These are phyloP conservation scores for Coccomyxa subellipsoidea DNA, from an alignment of 163 green algal species.

Conservation along the genomic window DNA sequence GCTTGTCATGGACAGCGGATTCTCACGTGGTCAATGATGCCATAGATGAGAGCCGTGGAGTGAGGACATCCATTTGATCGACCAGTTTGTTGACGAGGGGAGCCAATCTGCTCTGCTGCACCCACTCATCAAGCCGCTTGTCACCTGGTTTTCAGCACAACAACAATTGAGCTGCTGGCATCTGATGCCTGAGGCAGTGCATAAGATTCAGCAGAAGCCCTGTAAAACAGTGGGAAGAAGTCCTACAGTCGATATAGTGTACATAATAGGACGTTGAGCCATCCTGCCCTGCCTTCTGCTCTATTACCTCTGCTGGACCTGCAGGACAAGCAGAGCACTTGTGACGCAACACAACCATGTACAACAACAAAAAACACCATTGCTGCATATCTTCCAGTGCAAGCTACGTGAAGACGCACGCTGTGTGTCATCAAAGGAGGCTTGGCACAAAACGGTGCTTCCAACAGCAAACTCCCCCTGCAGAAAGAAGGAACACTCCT, in stretches of 20 bases:
- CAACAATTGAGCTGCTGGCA: not conserved
- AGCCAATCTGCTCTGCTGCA: slow-evolving; percentile 31
- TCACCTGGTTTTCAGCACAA: slow-evolving; percentile 48
- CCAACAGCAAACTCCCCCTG: not conserved
- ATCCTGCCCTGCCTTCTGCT: not conserved
- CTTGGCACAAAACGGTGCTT: not conserved
- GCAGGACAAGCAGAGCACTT: not conserved
- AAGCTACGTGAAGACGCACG: not conserved
- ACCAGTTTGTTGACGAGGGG: not conserved
- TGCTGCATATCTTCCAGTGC: no score
- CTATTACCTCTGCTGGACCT: slow-evolving; percentile 1
- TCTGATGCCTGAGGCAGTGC: not conserved
- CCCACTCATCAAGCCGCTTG: slow-evolving; percentile 90
- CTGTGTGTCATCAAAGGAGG: slow-evolving; percentile 3
- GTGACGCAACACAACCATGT: not conserved
- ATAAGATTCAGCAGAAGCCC: not conserved
- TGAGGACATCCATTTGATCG: slow-evolving; percentile 5
- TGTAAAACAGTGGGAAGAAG: no score
- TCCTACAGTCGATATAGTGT: slow-evolving; percentile 84
- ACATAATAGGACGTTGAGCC: slow-evolving; percentile 70
- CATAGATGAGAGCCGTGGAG: not conserved
- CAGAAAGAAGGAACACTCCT: no score
- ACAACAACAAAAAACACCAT: not conserved
- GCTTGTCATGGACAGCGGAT: no score
- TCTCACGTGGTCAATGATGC: not conserved